Evolutionary conservation across 306 rosid genomes (phyloP), one percentile per base, ranked within the genome.

Genomic region (Cicer arietinum): DNA sequence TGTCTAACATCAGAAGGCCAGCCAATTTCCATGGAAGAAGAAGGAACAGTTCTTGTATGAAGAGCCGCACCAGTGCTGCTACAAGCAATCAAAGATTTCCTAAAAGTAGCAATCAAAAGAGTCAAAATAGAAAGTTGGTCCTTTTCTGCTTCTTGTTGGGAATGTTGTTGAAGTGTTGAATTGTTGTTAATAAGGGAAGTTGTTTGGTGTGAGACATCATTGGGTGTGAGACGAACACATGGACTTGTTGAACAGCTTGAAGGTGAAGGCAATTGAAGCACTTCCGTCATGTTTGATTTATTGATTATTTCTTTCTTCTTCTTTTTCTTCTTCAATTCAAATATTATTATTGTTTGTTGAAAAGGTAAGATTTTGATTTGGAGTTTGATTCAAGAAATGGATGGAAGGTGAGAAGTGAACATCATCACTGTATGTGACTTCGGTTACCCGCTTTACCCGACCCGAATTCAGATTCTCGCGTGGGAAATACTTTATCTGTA

Each of bases 1-100:
- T 94, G 98, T 42, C 98, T 84, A 16, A 92, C 99, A 84, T 94
- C 83, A 1, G 96, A 89, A 82, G 98, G 99, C 93, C 93, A 92
- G 0, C 99, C 96, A 90, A 94, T 94, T 82, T 94, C 97, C 98
- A 92, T 94, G 1, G 96, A 81, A 71, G 96, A 84, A 77, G 83
- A 80, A 35, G 79, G 40, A 9, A 90, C 78, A 51, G 62, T 44
- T 7, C 67, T 65, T 30, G 78, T 76, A 10, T 12, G 7, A 12
- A 6, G 6, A 16, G 13, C 4, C 0, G 35, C 1, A 12, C 86
- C 76, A n/a, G 54, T 53, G 0, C 56, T 82, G 50, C 89, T 88
- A 79, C 96, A 92, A 8, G 89, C 91, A 84, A 92, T 89, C 81
- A 89, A 83, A 85, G 99, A 95, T 85, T 87, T 92, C 79, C 97